A percentile compares a stretch with the other conserved stretches of the same genome.
phyloP scores from a whole-genome alignment of 192 early-diverging fungal genomes.

The Mortierella claussenii region DNA sequence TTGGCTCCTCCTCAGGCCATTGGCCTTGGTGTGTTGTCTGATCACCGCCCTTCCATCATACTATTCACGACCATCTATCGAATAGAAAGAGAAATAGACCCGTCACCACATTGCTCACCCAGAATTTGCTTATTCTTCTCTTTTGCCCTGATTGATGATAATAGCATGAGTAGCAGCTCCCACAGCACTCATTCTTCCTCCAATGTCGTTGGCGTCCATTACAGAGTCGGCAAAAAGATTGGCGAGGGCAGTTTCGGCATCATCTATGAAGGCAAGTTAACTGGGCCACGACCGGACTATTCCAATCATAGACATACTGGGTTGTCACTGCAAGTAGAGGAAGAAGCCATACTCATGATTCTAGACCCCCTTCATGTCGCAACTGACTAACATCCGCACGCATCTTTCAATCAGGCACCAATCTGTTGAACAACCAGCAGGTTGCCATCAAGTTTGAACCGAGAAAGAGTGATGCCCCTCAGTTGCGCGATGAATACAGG shows the following conservation, averaged over 20 bases:
- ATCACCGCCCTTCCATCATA: too few relatives aligned
- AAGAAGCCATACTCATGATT: not conserved
- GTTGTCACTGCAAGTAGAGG: not conserved
- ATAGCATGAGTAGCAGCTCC: constrained; percentile 41
- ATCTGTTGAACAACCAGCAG: constrained; percentile 89
- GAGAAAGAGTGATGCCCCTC: constrained; percentile 95
- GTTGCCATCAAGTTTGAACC: constrained; percentile 98
- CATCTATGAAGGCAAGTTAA: constrained; percentile 93
- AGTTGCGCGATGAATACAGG: constrained; percentile 93
- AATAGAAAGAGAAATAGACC: too few relatives aligned
- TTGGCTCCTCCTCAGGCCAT: too few relatives aligned
- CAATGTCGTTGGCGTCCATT: constrained; percentile 96
- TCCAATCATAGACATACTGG: too few relatives aligned
- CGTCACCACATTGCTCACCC: too few relatives aligned
- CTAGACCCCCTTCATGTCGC: too few relatives aligned
- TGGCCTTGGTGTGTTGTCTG: too few relatives aligned
- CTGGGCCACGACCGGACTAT: too few relatives aligned
- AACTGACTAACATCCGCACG: too few relatives aligned
- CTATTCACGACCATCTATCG: too few relatives aligned
- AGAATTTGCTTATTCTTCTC: constrained; percentile 1
- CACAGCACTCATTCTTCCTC: constrained; percentile 58
- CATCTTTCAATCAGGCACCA: too few relatives aligned
- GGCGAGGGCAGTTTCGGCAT: constrained; percentile 98
- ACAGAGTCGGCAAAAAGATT: constrained; percentile 93
- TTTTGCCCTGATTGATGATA: not conserved